Conservation (phyloP, 2,329 filamentous ascomycete species). For the Coleophoma crateriformis region DNA sequence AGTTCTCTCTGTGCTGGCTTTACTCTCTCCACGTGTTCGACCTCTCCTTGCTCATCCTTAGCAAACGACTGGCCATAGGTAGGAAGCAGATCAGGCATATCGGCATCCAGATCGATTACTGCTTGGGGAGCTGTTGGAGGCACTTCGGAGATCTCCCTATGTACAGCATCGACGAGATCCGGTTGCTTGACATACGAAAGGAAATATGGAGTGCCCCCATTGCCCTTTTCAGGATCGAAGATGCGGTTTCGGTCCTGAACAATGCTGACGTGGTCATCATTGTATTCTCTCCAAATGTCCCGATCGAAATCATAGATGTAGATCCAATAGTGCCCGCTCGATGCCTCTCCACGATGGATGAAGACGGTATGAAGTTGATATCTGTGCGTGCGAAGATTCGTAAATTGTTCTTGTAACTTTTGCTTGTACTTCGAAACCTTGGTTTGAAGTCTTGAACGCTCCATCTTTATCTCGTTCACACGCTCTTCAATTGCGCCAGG, state of each 20-base stretch:
- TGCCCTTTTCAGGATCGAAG: constrained; percentile 57
- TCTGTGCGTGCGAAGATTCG: constrained; percentile 55
- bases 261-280: constrained; percentile 76
- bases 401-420: constrained; percentile 49
- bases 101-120: not conserved
- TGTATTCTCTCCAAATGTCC: constrained; percentile 86
- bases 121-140: not conserved
- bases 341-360: constrained; percentile 71
- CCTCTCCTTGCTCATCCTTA: not conserved
- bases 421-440: constrained; percentile 18
- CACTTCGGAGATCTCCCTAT: constrained; percentile 30
- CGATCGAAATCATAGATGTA: constrained; percentile 83
- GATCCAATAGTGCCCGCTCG: constrained; percentile 90
- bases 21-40: not conserved
- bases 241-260: constrained; percentile 61
- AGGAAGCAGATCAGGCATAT: not conserved
- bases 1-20: not conserved
- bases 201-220: constrained; percentile 73
- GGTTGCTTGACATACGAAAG: constrained; percentile 75
- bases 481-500: constrained; percentile 36
- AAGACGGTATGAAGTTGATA: constrained; percentile 91
- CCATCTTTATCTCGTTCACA: constrained; percentile 35
- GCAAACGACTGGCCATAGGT: not conserved
- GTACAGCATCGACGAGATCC: constrained; percentile 52
- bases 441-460: constrained; percentile 42